A percentile compares a stretch with the other conserved stretches of the same genome.
Conservation (phyloP, 345 rosid genomes). For the Nasturtium officinale region DNA sequence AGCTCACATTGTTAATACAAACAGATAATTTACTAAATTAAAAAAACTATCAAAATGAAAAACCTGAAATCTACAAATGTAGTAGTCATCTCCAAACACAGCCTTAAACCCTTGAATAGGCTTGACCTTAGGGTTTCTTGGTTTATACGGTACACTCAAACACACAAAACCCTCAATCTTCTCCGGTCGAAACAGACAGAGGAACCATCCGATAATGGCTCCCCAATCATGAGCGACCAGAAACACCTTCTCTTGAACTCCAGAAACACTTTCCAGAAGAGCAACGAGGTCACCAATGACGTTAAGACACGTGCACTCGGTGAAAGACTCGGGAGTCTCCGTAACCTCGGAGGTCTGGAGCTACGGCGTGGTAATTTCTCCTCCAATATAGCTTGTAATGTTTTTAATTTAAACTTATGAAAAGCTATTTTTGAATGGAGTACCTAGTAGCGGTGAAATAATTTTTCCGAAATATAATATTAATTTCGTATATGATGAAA, state of each 20-base stretch:
- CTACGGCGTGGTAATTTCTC: conserved; percentile 54
- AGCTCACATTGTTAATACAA: conserved; percentile 7
- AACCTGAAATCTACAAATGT: conserved; percentile 89
- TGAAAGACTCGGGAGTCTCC: conserved; percentile 58
- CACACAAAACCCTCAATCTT: conserved; percentile 61
- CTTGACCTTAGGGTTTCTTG: conserved; percentile 62
- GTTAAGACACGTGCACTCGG: conserved; percentile 59
- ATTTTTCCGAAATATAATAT: background rate
- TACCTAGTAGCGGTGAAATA: background rate
- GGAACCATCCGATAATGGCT: conserved; percentile 70
- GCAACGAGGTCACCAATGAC: conserved; percentile 66
- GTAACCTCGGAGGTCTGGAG: conserved; percentile 83
- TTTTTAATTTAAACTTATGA: background rate
- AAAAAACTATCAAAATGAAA: background rate
- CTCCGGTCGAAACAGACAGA: conserved; percentile 76
- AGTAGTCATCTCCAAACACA: conserved; percentile 76
- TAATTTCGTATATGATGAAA: background rate
- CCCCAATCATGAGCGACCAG: conserved; percentile 88
- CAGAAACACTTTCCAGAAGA: conserved; percentile 60
- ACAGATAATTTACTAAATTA: background rate
- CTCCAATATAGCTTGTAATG: background rate
- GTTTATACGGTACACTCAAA: conserved; percentile 67
- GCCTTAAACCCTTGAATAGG: conserved; percentile 58
- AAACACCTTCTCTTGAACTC: conserved; percentile 59
- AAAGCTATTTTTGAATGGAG: background rate